Conservation (phyloP, 208 protist species). For the Acanthamoeba healyi region DNA sequence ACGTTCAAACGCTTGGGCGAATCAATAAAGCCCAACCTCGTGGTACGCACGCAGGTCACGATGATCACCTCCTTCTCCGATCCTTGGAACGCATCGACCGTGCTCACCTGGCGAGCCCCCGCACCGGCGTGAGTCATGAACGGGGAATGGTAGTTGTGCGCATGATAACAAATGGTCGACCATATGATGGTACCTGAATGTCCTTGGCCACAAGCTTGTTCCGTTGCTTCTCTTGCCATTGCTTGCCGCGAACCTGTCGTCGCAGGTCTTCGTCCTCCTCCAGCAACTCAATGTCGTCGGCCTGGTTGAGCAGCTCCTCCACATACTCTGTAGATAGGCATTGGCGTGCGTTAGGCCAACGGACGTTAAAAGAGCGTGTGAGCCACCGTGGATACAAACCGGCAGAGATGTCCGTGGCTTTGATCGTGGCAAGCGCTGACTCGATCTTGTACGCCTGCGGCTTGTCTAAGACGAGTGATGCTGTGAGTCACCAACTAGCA, state of each 20-base stretch:
- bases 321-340: conserved; percentile 56
- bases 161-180: background rate
- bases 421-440: conserved; percentile 56
- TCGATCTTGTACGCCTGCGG: conserved; percentile 77
- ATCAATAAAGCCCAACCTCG: conserved; percentile 87
- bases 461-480: conserved; percentile 80
- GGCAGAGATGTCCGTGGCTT: conserved; percentile 33
- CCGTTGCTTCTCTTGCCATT: conserved; percentile 73
- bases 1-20: conserved; percentile 89
- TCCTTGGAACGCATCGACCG: conserved; percentile 91
- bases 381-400: background rate
- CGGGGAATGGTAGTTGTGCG: background rate
- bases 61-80: conserved; percentile 90
- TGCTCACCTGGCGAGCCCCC: conserved; percentile 80
- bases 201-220: conserved; percentile 70
- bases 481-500: background rate
- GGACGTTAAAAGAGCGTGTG: no score
- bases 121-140: background rate
- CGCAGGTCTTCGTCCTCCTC: conserved; percentile 27
- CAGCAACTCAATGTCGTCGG: conserved; percentile 41
- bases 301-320: conserved; percentile 69
- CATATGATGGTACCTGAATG: background rate
- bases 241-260: background rate
- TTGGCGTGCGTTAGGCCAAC: no score
- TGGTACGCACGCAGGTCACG: conserved; percentile 85